These are phyloP conservation scores for Cercospora sp. DNA, from an alignment of 2,329 filamentous ascomycete species.

Conservation along the genomic window DNA sequence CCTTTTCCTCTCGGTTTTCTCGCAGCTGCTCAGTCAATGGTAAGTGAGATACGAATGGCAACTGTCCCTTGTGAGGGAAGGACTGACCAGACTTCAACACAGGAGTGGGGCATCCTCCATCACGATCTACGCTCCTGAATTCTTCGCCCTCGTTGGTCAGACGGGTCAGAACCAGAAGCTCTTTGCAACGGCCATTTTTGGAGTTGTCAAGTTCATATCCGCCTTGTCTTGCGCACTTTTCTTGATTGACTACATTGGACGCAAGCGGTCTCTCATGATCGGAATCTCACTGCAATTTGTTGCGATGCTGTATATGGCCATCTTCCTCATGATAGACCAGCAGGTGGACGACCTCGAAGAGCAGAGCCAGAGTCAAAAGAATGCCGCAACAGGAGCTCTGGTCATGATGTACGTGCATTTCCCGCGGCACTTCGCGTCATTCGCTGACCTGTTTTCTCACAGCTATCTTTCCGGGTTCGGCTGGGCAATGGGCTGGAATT, in stretches of 20 bases:
- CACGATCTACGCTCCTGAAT: conserved; percentile 72
- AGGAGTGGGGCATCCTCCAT: conserved; percentile 65
- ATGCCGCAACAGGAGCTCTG: conserved; percentile 65
- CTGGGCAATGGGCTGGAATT: conserved; percentile 57
- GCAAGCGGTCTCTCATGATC: conserved; percentile 59
- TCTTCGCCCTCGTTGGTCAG: conserved; percentile 71
- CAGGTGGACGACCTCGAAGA: conserved; percentile 53
- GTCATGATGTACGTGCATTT: conserved; percentile 41
- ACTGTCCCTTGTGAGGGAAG: neutral
- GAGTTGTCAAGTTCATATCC: conserved; percentile 69
- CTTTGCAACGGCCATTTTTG: conserved; percentile 73
- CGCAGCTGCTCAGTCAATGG: conserved; percentile 74
- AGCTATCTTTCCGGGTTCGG: conserved; percentile 60
- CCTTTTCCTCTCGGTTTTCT: conserved; percentile 66
- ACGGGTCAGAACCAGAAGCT: conserved; percentile 67
- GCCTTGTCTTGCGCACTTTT: conserved; percentile 71
- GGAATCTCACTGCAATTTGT: conserved; percentile 41
- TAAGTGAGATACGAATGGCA: conserved; percentile 31
- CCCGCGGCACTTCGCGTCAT: neutral
- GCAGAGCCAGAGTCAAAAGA: conserved; percentile 53
- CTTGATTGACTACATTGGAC: conserved; percentile 75
- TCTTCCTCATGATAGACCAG: conserved; percentile 60
- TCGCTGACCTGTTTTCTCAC: neutral
- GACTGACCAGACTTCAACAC: neutral
- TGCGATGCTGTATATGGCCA: conserved; percentile 57